These are phyloP conservation scores for Rhododendron molle DNA, from an alignment of 148 eudicot species.

Conservation along the genomic window DNA sequence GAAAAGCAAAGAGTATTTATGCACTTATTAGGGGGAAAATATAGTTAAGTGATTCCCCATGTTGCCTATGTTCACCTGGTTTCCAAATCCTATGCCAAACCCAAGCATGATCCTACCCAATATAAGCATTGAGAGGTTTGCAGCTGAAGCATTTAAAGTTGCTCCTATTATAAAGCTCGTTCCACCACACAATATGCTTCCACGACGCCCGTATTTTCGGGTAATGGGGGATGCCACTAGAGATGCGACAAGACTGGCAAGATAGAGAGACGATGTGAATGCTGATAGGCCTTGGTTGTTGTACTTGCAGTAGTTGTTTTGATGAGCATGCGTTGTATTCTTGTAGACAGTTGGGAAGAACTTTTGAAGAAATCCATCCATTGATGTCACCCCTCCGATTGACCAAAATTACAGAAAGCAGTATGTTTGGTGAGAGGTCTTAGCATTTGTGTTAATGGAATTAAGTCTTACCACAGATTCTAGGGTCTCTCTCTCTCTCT, in stretches of 20 bases:
- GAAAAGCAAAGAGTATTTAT: background rate
- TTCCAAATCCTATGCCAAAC: slow-evolving; percentile 90
- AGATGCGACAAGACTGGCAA: slow-evolving; percentile 73
- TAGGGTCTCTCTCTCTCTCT: background rate
- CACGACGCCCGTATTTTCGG: slow-evolving; percentile 57
- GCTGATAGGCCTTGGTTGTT: slow-evolving; percentile 82
- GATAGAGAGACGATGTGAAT: slow-evolving; percentile 83
- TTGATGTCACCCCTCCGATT: slow-evolving; percentile 83
- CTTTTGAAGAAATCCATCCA: slow-evolving; percentile 69
- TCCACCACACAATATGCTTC: slow-evolving; percentile 73
- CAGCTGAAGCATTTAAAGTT: slow-evolving; percentile 63
- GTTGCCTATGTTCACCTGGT: slow-evolving; percentile 42
- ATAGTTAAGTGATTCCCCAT: background rate
- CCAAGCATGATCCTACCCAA: slow-evolving; percentile 90
- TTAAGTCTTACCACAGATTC: background rate
- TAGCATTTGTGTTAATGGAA: background rate
- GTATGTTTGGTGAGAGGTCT: background rate
- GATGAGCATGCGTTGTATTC: slow-evolving; percentile 53
- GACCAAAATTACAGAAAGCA: background rate
- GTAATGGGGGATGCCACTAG: slow-evolving; percentile 72
- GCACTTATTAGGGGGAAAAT: background rate
- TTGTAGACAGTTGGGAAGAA: slow-evolving; percentile 64
- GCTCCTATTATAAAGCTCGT: slow-evolving; percentile 71
- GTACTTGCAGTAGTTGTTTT: slow-evolving; percentile 84
- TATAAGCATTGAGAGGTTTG: slow-evolving; percentile 66